These are phyloP conservation scores for Chloranthus sessilifolius DNA, from an alignment of 164 flowering plant species.

Conservation along the genomic window DNA sequence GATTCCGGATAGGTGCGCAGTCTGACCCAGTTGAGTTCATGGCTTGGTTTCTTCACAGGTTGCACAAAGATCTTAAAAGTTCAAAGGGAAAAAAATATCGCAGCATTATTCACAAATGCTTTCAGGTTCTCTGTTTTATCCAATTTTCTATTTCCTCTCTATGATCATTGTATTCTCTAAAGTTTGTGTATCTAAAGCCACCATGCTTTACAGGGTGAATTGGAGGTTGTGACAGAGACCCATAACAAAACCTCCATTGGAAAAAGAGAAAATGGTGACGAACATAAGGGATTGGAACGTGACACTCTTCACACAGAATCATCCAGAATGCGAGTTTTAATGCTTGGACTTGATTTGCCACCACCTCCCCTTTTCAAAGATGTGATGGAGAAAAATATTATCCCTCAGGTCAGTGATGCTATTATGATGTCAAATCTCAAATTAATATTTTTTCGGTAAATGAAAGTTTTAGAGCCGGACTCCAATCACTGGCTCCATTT, in stretches of 20 bases:
- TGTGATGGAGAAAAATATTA: constrained; percentile 95
- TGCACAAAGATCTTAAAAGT: constrained; percentile 71
- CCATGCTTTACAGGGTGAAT: constrained; percentile 55
- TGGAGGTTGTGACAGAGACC: constrained; percentile 85
- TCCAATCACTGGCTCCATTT: too few relatives aligned
- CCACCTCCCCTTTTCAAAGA: constrained; percentile 96
- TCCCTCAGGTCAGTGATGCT: constrained; percentile 69
- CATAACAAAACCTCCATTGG: constrained; percentile 40
- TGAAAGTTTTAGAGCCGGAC: too few relatives aligned
- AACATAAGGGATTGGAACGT: constrained; percentile 28
- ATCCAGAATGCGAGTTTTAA: constrained; percentile 84
- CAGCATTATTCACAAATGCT: constrained; percentile 81
- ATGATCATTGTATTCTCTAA: neutral
- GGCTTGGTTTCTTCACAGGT: constrained; percentile 96
- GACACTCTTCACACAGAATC: constrained; percentile 37
- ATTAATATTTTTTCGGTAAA: too few relatives aligned
- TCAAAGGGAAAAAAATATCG: constrained; percentile 38
- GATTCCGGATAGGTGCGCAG: constrained; percentile 79
- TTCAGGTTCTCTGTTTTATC: constrained; percentile 53
- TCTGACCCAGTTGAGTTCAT: constrained; percentile 98
- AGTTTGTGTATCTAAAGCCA: constrained; percentile 1
- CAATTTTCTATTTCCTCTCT: neutral
- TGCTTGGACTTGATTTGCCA: constrained; percentile 98
- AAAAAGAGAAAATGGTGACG: constrained; percentile 51
- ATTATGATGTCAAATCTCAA: too few relatives aligned